Conservation (phyloP, 164 flowering plant species). For the Platanus orientalis region DNA sequence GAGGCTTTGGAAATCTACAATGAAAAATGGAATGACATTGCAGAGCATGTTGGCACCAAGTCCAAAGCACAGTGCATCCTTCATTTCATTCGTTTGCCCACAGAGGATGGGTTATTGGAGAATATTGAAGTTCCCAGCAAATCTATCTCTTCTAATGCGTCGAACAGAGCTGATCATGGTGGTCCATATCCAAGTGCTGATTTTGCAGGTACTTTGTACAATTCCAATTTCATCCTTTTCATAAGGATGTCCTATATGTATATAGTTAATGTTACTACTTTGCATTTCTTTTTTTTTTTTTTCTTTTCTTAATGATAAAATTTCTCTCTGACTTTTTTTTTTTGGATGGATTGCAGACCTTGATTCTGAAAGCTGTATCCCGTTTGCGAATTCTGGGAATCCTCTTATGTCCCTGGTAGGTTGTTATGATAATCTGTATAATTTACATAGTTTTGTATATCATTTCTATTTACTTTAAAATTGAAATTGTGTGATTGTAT, state of each 20-base stretch:
- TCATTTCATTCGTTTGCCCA: conserved; percentile 86
- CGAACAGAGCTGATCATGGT: conserved; percentile 30
- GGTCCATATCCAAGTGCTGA: conserved; percentile 51
- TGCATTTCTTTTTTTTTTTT: not conserved
- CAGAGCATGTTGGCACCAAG: conserved; percentile 94
- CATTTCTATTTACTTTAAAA: no score
- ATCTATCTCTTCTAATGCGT: conserved; percentile 24
- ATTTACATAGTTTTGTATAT: no score
- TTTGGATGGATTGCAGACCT: not conserved
- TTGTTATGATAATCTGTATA: no score
- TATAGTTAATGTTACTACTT: not conserved
- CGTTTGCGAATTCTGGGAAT: no score
- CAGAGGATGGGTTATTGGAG: conserved; percentile 72
- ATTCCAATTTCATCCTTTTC: not conserved
- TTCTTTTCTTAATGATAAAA: not conserved
- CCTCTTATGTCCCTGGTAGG: no score
- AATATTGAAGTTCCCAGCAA: conserved; percentile 65
- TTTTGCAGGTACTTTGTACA: conserved; percentile 33
- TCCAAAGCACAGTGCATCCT: conserved; percentile 95
- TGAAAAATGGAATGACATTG: conserved; percentile 95
- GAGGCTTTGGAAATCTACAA: conserved; percentile 77
- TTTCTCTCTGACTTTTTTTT: not conserved
- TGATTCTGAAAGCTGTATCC: not conserved
- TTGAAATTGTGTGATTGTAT: no score
- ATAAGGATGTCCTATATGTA: conserved; percentile 2